Base-by-base conservation (phyloP, 345 rosid species). In the Populus ilicifolia region DNA sequence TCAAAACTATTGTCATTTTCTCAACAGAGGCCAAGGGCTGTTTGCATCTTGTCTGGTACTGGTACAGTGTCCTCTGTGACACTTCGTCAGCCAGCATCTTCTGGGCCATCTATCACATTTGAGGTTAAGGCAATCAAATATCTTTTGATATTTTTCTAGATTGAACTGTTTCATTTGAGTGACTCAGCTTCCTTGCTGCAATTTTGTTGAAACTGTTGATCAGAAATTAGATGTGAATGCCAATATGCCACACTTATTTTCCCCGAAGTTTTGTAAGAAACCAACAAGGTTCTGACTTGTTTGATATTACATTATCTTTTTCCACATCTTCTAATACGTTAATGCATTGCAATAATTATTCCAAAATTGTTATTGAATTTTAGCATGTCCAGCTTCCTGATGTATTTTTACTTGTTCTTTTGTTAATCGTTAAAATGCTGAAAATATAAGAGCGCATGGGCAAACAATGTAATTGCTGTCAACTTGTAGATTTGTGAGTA, bases 61-160 rank as follows among this genome's bases (percentile, higher is more conserved):
- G 99, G 99, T 76, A 78, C 97, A 56, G 89, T 94, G 77, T 94
- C 99, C 69, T 89, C 90, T 59, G 97, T 94, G 71, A 92, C 97
- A 30, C 86, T 94, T 12, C 90, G 90, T 25, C 92, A 90, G 83
- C 93, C 99, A 6, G 92, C 93, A 71, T 82, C 97, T 68, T 77
- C 91, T 7, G 86, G 72, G 33, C 90, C 90, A 69, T 80, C 87
- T 63, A 70, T 86, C 59, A 89, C 92, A 61, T 94, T 79, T 54
- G 96, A 96, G 98, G 99, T 96, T 84, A 80, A 80, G 75, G 79
- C 81, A 79, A 63, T 84, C 72, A 33, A 44, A 56, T 5, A 4
- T 8, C 20, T 71, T 64, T 52, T 77, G 52, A 21, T 62, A 30
- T 69, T 64, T 23, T 71, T 48, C 21, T 12, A 5, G 33, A 6